Evolutionary conservation across 2,329 filamentous ascomycete species (phyloP).

Genomic region (Kalmusia sp.): DNA sequence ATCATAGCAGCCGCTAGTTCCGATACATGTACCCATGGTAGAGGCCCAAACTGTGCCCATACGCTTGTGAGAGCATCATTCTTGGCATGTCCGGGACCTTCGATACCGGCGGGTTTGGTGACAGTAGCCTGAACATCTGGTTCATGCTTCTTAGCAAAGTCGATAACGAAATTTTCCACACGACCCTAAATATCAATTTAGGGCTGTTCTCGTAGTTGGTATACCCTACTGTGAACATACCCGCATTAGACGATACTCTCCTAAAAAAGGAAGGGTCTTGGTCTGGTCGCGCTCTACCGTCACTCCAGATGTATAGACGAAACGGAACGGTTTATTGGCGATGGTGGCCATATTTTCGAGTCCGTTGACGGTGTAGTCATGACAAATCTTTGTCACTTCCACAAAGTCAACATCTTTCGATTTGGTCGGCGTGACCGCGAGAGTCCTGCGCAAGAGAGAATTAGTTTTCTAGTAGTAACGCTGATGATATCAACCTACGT

Average conservation of each 20-base stretch:
- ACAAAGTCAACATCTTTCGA: conserved; percentile 1
- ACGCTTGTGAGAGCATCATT: background rate
- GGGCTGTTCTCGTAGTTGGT: too few relatives aligned
- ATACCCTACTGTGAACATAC: conserved; percentile 9
- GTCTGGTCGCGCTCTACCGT: conserved; percentile 16
- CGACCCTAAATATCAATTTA: too few relatives aligned
- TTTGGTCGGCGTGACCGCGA: conserved; percentile 7
- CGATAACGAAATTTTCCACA: too few relatives aligned
- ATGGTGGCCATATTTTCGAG: conserved; percentile 3
- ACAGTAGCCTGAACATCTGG: background rate
- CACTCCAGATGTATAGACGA: conserved; percentile 18
- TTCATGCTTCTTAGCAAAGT: conserved; percentile 2
- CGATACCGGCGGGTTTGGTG: conserved; percentile 11
- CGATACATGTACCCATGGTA: conserved; percentile 10
- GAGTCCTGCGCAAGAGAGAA: background rate
- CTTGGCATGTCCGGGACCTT: conserved; percentile 10
- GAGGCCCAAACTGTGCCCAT: conserved; percentile 3
- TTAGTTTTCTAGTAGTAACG: background rate
- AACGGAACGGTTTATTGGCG: conserved; percentile 15
- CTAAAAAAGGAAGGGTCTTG: conserved; percentile 1
- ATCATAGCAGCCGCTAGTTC: conserved; percentile 13
- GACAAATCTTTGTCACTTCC: conserved; percentile 13
- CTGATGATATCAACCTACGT: background rate
- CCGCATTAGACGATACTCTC: conserved; percentile 13
- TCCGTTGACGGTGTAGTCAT: conserved; percentile 14